Conservation (phyloP, 2,329 filamentous ascomycete species). For the Cadophora sp. region DNA sequence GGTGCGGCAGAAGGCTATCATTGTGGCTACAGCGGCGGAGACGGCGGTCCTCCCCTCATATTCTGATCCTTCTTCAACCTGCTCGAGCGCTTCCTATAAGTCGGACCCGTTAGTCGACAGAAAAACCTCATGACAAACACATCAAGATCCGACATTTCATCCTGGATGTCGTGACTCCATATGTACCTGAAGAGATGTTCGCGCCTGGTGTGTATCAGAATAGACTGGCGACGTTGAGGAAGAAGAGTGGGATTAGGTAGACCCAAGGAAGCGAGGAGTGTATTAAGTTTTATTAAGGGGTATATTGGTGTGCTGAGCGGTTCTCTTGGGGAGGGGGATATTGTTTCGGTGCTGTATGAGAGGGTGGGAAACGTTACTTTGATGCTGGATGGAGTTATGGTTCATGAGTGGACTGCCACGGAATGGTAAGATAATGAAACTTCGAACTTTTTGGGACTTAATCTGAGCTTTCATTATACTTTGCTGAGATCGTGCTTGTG, state of each 20-base stretch:
- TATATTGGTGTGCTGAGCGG: background rate
- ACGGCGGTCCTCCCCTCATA: background rate
- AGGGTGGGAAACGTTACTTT: constrained; percentile 2
- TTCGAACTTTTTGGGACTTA: no score
- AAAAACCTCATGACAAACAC: background rate
- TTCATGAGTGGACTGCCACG: background rate
- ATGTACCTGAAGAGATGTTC: background rate
- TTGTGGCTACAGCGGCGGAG: background rate
- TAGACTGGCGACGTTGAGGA: background rate
- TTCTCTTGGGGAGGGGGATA: background rate
- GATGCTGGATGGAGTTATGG: constrained; percentile 13
- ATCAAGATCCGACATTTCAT: background rate
- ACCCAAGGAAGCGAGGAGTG: background rate
- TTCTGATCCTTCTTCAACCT: background rate
- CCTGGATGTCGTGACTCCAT: background rate
- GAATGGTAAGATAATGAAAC: background rate
- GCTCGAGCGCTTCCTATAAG: background rate
- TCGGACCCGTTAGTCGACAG: background rate
- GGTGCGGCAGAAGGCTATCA: background rate
- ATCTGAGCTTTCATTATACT: no score
- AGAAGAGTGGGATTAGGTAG: background rate
- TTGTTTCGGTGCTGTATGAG: background rate
- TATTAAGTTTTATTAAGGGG: background rate
- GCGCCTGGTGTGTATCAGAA: background rate
- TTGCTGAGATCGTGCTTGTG: background rate